Evolutionary conservation across 139 green algal species (phyloP).

Genomic region (Nannochloris sp.): DNA sequence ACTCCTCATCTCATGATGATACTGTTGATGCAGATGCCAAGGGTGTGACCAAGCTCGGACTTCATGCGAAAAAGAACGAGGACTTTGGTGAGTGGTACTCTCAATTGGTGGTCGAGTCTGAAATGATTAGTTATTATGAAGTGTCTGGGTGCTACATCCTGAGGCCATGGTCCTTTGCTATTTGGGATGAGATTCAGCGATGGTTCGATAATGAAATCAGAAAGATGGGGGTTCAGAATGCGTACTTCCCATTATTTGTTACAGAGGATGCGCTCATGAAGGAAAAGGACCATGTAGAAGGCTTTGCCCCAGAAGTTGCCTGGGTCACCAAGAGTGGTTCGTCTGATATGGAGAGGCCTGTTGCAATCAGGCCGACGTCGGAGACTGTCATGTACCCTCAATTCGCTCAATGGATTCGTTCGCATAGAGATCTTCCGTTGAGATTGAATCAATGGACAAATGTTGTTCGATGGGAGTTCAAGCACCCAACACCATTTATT

Average conservation of each 20-base stretch:
- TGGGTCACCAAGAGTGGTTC: constrained; percentile 91
- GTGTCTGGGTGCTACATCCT: constrained; percentile 98
- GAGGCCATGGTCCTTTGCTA: constrained; percentile 82
- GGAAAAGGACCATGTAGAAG: constrained; percentile 98
- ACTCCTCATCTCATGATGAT: no score
- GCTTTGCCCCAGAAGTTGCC: constrained; percentile 77
- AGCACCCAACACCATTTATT: constrained; percentile 99
- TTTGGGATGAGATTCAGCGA: constrained; percentile 73
- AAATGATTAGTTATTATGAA: constrained; percentile 93
- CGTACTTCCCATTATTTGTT: constrained; percentile 99
- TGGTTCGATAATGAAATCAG: constrained; percentile 94
- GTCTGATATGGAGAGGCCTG: constrained; percentile 85
- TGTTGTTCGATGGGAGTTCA: constrained; percentile 99
- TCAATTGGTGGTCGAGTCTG: constrained; percentile 40
- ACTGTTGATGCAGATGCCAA: background rate
- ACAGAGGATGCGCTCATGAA: constrained; percentile 87
- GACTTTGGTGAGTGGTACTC: constrained; percentile 90
- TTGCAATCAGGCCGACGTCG: constrained; percentile 93
- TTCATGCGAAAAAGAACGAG: constrained; percentile 66
- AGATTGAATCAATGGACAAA: constrained; percentile 99
- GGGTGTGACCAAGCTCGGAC: constrained; percentile 74
- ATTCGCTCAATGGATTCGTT: constrained; percentile 92
- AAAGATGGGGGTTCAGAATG: constrained; percentile 88
- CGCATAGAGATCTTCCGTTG: constrained; percentile 92
- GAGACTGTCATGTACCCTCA: constrained; percentile 99